Conservation (phyloP, 768 basidiomycete species). For the Calocera viscosa region DNA sequence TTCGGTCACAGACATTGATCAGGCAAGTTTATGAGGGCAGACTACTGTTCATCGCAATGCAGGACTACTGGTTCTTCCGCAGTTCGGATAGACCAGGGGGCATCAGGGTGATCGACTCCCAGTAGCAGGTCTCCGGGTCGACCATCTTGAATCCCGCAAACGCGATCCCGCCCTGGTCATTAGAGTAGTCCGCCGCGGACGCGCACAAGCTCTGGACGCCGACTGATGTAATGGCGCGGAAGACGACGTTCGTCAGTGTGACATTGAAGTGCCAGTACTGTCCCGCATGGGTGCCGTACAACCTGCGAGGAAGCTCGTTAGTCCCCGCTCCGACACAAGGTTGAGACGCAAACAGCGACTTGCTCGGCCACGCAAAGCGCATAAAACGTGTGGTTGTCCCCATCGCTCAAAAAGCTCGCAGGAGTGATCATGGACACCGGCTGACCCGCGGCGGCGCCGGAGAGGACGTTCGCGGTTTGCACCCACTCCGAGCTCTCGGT, state of each 20-base stretch:
- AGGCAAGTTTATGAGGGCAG: too few relatives aligned
- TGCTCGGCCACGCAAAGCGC: slow-evolving; percentile 4
- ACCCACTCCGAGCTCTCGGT: not conserved
- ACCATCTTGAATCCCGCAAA: slow-evolving; percentile 4
- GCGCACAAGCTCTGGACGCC: not conserved
- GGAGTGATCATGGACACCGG: not conserved
- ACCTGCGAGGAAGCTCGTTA: not conserved
- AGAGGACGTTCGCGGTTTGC: slow-evolving; percentile 4
- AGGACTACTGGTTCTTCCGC: too few relatives aligned
- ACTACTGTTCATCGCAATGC: too few relatives aligned
- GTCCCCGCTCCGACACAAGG: not conserved
- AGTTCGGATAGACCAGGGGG: not conserved
- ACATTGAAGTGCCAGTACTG: slow-evolving; percentile 9
- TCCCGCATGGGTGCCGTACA: not conserved
- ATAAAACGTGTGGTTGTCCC: not conserved
- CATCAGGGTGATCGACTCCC: not conserved
- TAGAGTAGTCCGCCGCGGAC: not conserved
- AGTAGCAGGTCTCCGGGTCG: not conserved
- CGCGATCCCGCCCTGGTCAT: not conserved
- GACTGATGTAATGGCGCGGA: not conserved
- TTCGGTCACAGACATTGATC: too few relatives aligned
- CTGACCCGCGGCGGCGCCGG: slow-evolving; percentile 1
- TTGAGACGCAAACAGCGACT: not conserved
- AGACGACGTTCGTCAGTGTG: not conserved
- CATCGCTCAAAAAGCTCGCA: not conserved